phyloP scores from a whole-genome alignment of 257 asterid genomes.

The Lycium barbarum region DNA sequence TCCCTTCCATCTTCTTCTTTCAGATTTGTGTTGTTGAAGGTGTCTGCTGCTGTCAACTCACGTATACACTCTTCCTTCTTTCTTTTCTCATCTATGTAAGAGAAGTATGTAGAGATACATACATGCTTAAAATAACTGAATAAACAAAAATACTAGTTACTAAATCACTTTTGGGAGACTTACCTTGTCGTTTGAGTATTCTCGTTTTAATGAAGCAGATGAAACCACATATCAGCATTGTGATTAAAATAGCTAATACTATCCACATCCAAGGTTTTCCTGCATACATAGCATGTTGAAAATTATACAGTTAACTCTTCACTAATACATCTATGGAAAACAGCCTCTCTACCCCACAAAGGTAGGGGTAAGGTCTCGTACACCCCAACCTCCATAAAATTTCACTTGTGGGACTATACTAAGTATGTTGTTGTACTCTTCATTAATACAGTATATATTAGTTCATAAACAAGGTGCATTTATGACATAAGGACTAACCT shows the following conservation, averaged over 20 bases:
- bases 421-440: too few species aligned
- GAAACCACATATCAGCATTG: neutral
- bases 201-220: constrained; percentile 27
- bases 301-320: neutral
- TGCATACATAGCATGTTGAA: constrained; percentile 26
- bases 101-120: neutral
- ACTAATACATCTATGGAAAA: neutral
- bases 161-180: neutral
- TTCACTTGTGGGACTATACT: too few species aligned
- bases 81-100: constrained; percentile 39
- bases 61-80: constrained; percentile 37
- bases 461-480: neutral
- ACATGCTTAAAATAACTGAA: neutral
- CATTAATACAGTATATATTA: neutral
- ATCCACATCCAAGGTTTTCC: constrained; percentile 36
- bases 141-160: neutral
- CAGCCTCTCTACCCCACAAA: too few species aligned
- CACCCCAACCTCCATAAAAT: too few species aligned
- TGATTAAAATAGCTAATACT: constrained; percentile 20
- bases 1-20: constrained; percentile 44
- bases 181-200: constrained; percentile 36
- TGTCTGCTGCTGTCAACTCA: constrained; percentile 34
- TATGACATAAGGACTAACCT: neutral
- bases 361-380: too few species aligned
- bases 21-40: constrained; percentile 32